Evolutionary conservation across 805 yeast species (phyloP).

Genomic region (Komagataella phaffii): DNA sequence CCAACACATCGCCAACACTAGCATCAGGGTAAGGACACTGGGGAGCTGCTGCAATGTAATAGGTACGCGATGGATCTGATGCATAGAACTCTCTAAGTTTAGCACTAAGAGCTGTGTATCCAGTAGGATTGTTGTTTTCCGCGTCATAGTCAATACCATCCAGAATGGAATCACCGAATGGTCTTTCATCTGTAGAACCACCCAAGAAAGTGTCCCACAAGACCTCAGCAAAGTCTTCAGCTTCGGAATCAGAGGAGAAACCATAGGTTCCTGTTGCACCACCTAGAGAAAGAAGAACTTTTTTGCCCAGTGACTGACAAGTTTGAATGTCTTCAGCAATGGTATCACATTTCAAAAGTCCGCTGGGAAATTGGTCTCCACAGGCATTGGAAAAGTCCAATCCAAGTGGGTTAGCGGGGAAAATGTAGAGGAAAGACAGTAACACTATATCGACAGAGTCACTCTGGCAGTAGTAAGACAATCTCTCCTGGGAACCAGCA

Average conservation of each 20-base stretch:
- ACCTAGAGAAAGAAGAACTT: conserved; percentile 64
- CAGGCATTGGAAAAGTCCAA: conserved; percentile 48
- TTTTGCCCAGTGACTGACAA: conserved; percentile 73
- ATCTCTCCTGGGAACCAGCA: conserved; percentile 29
- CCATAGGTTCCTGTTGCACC: conserved; percentile 56
- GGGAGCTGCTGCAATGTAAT: conserved; percentile 81
- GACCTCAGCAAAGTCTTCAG: conserved; percentile 42
- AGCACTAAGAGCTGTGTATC: conserved; percentile 52
- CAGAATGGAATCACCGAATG: conserved; percentile 60
- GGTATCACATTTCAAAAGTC: conserved; percentile 24
- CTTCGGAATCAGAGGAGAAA: conserved; percentile 35
- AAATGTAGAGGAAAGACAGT: conserved; percentile 54
- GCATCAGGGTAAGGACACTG: conserved; percentile 86
- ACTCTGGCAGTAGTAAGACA: conserved; percentile 50
- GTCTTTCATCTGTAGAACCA: conserved; percentile 34
- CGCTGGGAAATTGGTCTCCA: conserved; percentile 23
- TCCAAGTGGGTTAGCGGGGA: conserved; percentile 30
- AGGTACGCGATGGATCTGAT: conserved; percentile 32
- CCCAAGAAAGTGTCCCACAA: conserved; percentile 54
- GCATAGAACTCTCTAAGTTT: conserved; percentile 28
- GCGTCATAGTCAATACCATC: conserved; percentile 81
- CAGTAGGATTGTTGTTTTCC: conserved; percentile 45
- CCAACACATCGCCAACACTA: conserved; percentile 24
- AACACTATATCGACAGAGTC: conserved; percentile 60
- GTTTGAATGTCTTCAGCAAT: conserved; percentile 51